Evolutionary conservation across 495 filamentous ascomycete genomes (phyloP).

Genomic region (Trichocladium uniseriatum): DNA sequence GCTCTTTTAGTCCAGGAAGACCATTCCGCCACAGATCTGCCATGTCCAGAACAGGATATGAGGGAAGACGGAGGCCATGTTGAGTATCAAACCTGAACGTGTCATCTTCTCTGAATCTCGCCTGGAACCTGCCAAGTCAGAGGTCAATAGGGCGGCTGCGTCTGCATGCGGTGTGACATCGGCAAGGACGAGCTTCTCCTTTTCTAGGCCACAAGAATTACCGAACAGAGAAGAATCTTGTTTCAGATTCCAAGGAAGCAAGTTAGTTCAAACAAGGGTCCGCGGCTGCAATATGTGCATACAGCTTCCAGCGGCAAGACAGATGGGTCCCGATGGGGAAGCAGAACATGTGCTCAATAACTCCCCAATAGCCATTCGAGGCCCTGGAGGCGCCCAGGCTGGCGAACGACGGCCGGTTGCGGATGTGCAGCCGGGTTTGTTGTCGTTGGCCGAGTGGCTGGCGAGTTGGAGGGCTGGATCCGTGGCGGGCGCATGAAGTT

Average conservation of each 20-base stretch:
- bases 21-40: neutral
- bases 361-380: too few relatives aligned
- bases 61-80: too few relatives aligned
- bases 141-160: neutral
- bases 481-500: too few relatives aligned
- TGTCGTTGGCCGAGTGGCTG: too few relatives aligned
- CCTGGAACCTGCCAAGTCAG: conserved; percentile 5
- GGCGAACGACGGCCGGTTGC: too few relatives aligned
- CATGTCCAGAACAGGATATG: neutral
- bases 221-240: conserved; percentile 8
- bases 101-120: too few relatives aligned
- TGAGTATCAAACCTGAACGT: too few relatives aligned
- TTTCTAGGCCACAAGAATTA: conserved; percentile 3
- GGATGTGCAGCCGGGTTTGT: too few relatives aligned
- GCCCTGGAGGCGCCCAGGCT: too few relatives aligned
- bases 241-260: conserved; percentile 23
- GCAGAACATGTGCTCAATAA: too few relatives aligned
- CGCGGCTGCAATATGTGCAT: neutral
- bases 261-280: conserved; percentile 6
- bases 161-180: conserved; percentile 16
- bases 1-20: too few relatives aligned
- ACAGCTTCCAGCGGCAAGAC: neutral
- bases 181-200: conserved; percentile 10
- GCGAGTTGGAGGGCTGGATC: too few relatives aligned
- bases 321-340: neutral